Evolutionary conservation across 495 filamentous ascomycete genomes (phyloP).

Genomic region (Annulohypoxylon bovei): DNA sequence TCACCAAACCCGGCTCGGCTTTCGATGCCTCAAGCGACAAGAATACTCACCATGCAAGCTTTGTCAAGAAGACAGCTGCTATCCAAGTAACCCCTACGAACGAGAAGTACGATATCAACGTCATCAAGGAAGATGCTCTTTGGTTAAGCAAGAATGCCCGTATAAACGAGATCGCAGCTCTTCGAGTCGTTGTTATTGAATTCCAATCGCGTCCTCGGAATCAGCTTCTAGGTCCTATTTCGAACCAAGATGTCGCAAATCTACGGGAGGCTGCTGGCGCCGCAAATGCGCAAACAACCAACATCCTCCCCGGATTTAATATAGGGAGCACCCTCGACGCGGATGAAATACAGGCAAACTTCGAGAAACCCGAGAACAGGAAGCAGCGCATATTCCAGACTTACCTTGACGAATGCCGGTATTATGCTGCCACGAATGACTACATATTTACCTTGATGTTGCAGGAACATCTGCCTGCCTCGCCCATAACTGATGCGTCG

Average conservation of each 20-base stretch:
- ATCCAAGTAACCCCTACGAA: slow-evolving; percentile 83
- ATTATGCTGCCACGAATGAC: slow-evolving; percentile 62
- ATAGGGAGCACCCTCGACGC: slow-evolving; percentile 55
- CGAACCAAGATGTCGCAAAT: slow-evolving; percentile 73
- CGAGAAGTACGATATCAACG: slow-evolving; percentile 75
- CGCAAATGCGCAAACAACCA: slow-evolving; percentile 61
- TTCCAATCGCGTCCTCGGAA: slow-evolving; percentile 76
- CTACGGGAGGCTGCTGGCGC: slow-evolving; percentile 72
- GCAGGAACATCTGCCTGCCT: slow-evolving; percentile 45
- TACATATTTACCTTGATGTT: slow-evolving; percentile 55
- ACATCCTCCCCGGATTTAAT: slow-evolving; percentile 56
- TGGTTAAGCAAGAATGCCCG: slow-evolving; percentile 82
- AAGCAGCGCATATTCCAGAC: slow-evolving; percentile 70
- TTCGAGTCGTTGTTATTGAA: slow-evolving; percentile 83
- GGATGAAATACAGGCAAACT: slow-evolving; percentile 60
- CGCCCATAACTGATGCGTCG: slow-evolving; percentile 42
- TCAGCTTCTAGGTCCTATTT: slow-evolving; percentile 72
- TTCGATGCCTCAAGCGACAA: slow-evolving; percentile 65
- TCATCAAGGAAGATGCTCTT: slow-evolving; percentile 84
- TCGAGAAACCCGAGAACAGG: slow-evolving; percentile 66
- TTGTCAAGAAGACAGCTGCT: slow-evolving; percentile 89
- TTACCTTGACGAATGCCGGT: slow-evolving; percentile 75
- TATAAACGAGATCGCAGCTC: slow-evolving; percentile 83
- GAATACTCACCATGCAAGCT: slow-evolving; percentile 58
- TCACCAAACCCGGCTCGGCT: slow-evolving; percentile 70